Evolutionary conservation across 1,139 yeast genomes (phyloP).

Genomic region (Geotrichum histeridarum): DNA sequence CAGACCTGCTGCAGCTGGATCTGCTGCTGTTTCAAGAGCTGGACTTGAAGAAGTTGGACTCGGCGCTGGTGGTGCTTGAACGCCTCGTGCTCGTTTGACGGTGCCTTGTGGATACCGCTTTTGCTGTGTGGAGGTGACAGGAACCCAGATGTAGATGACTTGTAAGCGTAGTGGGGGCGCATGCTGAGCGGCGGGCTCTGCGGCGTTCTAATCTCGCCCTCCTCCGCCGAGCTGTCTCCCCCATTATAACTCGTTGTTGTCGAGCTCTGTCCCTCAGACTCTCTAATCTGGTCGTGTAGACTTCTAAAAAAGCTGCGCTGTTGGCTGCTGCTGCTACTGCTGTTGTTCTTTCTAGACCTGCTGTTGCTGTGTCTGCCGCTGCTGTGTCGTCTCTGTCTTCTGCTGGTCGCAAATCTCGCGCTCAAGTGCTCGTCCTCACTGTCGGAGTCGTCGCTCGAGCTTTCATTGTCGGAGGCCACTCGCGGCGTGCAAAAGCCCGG

Average conservation of each 20-base stretch:
- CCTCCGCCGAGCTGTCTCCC: neutral
- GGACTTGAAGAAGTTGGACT: neutral
- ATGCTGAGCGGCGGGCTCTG: neutral
- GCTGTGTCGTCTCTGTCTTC: slow-evolving; percentile 1
- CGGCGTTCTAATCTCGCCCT: neutral
- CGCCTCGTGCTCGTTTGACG: neutral
- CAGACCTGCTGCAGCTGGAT: slow-evolving; percentile 1
- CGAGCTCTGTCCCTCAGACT: neutral
- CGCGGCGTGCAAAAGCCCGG: slow-evolving; percentile 11
- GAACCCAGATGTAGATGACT: neutral
- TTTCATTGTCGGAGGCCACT: neutral
- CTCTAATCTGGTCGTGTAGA: slow-evolving; percentile 9
- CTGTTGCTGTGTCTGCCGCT: slow-evolving; percentile 3
- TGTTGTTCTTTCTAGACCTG: neutral
- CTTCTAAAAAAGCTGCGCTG: slow-evolving; percentile 6
- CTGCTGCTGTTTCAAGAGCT: slow-evolving; percentile 2
- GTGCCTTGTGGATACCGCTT: neutral
- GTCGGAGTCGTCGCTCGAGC: neutral
- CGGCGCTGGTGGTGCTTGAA: neutral
- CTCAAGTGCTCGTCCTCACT: neutral
- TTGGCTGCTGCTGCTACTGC: neutral
- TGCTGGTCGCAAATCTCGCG: neutral
- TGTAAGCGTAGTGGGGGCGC: neutral
- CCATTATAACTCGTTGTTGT: neutral
- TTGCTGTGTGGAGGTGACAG: neutral